Evolutionary conservation across 371 early-diverging fungal species (phyloP).

Genomic region (Apophysomyces elegans): DNA sequence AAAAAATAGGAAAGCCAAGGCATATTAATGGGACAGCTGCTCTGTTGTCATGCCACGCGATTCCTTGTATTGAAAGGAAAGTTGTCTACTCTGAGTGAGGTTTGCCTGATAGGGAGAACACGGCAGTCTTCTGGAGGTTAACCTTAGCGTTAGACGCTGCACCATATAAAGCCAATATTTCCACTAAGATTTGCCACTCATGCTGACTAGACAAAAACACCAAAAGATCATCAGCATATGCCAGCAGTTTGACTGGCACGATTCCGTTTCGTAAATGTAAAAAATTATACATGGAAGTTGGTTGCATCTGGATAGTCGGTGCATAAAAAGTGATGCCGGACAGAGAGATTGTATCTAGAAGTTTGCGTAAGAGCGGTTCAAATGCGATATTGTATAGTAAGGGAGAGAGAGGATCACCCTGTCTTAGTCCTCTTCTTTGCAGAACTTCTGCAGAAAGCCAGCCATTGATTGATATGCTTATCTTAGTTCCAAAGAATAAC

Average conservation of each 20-base stretch:
- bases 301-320: neutral
- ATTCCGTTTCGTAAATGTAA: no score
- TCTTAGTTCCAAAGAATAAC: slow-evolving; percentile 22
- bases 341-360: neutral
- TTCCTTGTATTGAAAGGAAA: no score
- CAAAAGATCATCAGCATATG: slow-evolving; percentile 20
- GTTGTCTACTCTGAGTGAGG: no score
- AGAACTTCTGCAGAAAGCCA: slow-evolving; percentile 10
- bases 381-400: slow-evolving; percentile 2
- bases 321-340: neutral
- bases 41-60: no score
- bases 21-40: no score
- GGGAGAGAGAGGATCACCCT: slow-evolving; percentile 22
- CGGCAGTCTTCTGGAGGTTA: slow-evolving; percentile 12
- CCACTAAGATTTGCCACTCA: neutral
- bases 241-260: neutral
- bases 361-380: neutral
- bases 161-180: neutral
- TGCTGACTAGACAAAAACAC: slow-evolving; percentile 3
- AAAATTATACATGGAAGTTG: neutral
- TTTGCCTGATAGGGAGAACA: slow-evolving; percentile 6
- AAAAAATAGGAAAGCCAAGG: no score
- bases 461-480: slow-evolving; percentile 21
- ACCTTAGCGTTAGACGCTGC: slow-evolving; percentile 15
- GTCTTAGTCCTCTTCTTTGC: slow-evolving; percentile 24